phyloP scores from a whole-genome alignment of 2,329 filamentous ascomycete species.

The Trichoderma polysporum region DNA sequence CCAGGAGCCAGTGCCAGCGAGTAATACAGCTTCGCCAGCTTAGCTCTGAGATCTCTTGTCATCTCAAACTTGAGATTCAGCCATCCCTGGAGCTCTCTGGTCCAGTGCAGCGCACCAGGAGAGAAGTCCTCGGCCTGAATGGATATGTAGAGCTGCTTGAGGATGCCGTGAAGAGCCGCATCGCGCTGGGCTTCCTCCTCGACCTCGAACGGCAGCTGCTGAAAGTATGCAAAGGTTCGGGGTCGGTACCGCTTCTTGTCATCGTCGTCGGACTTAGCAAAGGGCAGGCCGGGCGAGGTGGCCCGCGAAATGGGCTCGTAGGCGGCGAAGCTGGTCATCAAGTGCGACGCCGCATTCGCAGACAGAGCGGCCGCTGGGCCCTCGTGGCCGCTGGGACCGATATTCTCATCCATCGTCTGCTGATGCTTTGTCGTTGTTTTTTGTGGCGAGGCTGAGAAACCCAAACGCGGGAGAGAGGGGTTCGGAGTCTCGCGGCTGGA shows the following conservation, averaged over 20 bases:
- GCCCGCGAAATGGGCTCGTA: conserved; percentile 77
- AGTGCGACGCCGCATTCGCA: conserved; percentile 34
- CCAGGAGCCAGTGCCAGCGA: conserved; percentile 89
- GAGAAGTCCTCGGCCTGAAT: conserved; percentile 91
- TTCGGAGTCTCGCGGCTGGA: conserved; percentile 9
- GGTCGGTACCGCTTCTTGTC: conserved; percentile 71
- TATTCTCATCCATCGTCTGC: conserved; percentile 40
- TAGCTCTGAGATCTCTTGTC: conserved; percentile 76
- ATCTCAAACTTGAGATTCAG: conserved; percentile 97
- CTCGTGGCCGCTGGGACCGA: conserved; percentile 36
- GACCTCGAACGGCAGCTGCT: conserved; percentile 82
- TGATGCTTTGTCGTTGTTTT: neutral
- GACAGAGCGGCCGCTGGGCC: conserved; percentile 33
- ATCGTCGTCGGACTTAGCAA: conserved; percentile 49
- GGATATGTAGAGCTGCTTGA: conserved; percentile 90
- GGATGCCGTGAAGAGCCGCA: conserved; percentile 77
- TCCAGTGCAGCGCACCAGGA: conserved; percentile 94
- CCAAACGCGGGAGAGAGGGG: conserved; percentile 1
- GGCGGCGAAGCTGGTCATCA: conserved; percentile 42
- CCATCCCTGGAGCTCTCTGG: conserved; percentile 92
- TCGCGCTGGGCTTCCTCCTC: conserved; percentile 79
- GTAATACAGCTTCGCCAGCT: conserved; percentile 88
- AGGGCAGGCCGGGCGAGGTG: conserved; percentile 73
- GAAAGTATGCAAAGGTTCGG: conserved; percentile 90
- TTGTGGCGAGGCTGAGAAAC: conserved; percentile 15